Percentiles rank a stretch among this genome's conserved stretches.
Evolutionary conservation across 2,329 filamentous ascomycete genomes (phyloP).

Genomic region (Pseudocercospora vitis): DNA sequence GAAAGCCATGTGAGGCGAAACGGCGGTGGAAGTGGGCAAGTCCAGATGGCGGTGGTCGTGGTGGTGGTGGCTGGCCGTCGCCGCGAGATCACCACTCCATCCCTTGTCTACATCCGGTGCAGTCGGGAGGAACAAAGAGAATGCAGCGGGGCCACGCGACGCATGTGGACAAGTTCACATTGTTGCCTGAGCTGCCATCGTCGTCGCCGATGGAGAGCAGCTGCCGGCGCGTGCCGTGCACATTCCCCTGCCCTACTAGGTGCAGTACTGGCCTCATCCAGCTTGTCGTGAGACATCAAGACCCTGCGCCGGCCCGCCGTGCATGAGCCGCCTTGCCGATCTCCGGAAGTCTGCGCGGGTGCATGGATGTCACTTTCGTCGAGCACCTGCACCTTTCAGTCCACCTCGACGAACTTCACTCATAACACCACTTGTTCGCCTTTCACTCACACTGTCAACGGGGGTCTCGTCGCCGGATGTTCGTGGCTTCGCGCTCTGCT

Average conservation of each 20-base stretch:
- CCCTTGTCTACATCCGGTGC: not conserved
- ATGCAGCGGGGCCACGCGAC: not conserved
- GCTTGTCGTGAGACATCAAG: too few species aligned
- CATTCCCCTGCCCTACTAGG: too few species aligned
- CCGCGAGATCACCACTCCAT: not conserved
- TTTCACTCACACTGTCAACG: too few species aligned
- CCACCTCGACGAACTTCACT: not conserved
- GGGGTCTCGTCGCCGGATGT: too few species aligned
- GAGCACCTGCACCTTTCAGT: too few species aligned
- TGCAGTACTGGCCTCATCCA: too few species aligned
- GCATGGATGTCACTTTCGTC: too few species aligned
- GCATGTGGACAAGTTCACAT: slow-evolving; percentile 5
- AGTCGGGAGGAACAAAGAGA: not conserved
- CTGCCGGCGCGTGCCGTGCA: too few species aligned
- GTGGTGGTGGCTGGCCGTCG: not conserved
- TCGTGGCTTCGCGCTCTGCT: too few species aligned
- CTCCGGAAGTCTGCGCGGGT: not conserved
- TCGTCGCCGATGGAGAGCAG: not conserved
- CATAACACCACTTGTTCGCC: not conserved
- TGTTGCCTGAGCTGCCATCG: slow-evolving; percentile 4
- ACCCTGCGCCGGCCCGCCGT: not conserved
- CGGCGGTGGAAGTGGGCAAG: not conserved
- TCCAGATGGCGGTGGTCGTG: not conserved
- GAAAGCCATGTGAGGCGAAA: slow-evolving; percentile 24
- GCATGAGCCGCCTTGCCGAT: not conserved